These are phyloP conservation scores for Jamesozyma spencerorum DNA, from an alignment of 805 yeast species.

Conservation along the genomic window DNA sequence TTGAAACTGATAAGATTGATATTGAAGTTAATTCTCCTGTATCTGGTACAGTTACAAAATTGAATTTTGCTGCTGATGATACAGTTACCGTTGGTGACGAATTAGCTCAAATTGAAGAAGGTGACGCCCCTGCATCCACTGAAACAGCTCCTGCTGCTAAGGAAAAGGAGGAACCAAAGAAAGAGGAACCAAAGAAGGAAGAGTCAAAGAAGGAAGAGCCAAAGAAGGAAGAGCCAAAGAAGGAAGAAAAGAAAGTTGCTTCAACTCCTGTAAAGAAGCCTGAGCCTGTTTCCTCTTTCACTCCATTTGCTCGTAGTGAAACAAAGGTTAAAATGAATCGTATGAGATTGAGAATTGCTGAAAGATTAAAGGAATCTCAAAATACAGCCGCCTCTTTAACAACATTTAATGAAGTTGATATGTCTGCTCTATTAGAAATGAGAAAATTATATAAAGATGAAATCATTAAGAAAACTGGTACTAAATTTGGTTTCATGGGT, in stretches of 20 bases:
- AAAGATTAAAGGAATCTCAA: constrained; percentile 97
- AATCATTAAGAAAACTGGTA: constrained; percentile 83
- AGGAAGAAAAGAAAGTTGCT: constrained; percentile 17
- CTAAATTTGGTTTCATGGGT: constrained; percentile 98
- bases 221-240: constrained; percentile 24
- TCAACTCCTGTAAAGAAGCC: constrained; percentile 17
- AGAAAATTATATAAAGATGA: constrained; percentile 96
- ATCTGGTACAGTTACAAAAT: constrained; percentile 79
- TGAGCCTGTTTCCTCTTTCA: constrained; percentile 28
- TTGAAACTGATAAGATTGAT: constrained; percentile 97
- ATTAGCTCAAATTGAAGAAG: constrained; percentile 74
- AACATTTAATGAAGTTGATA: constrained; percentile 96
- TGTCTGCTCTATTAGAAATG: constrained; percentile 85
- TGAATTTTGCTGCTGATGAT: constrained; percentile 76
- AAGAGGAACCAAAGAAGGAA: constrained; percentile 24
- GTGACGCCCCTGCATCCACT: constrained; percentile 50
- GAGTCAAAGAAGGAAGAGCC: constrained; percentile 16
- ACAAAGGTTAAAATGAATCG: constrained; percentile 96
- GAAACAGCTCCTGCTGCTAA: constrained; percentile 35
- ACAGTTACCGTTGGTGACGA: constrained; percentile 96
- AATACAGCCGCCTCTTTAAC: constrained; percentile 97
- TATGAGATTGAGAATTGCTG: constrained; percentile 98
- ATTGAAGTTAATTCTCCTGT: constrained; percentile 94
- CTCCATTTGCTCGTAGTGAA: constrained; percentile 71
- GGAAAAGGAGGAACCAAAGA: constrained; percentile 11